Percentiles rank a stretch among this genome's conserved stretches.
These are phyloP conservation scores for Lodderomyces metapsilosis DNA, from an alignment of 1,139 yeast species.

Conservation along the genomic window DNA sequence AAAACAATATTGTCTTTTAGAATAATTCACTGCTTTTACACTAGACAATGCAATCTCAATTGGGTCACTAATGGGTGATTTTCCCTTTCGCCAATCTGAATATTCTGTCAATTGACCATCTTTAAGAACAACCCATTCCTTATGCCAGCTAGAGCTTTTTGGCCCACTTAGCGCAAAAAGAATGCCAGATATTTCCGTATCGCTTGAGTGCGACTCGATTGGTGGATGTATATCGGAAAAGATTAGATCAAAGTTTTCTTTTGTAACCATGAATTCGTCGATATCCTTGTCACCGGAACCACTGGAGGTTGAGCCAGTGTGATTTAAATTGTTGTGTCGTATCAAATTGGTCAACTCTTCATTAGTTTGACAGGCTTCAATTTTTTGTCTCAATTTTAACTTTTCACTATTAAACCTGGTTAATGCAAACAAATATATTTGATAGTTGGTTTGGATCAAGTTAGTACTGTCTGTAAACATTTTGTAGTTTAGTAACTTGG, in stretches of 20 bases:
- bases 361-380: conserved; percentile 41
- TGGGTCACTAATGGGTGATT: conserved; percentile 63
- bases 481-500: conserved; percentile 20
- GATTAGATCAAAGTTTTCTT: conserved; percentile 33
- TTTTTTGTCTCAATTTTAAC: conserved; percentile 42
- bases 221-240: conserved; percentile 20
- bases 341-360: conserved; percentile 41
- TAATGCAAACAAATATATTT: conserved; percentile 33
- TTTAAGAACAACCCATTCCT: conserved; percentile 79
- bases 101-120: conserved; percentile 70
- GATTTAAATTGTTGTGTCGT: conserved; percentile 28
- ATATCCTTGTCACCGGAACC: conserved; percentile 12
- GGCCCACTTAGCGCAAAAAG: conserved; percentile 70
- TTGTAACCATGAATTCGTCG: conserved; percentile 22
- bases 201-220: conserved; percentile 15
- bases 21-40: conserved; percentile 52
- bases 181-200: conserved; percentile 49
- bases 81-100: conserved; percentile 79
- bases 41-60: conserved; percentile 72
- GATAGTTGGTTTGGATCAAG: conserved; percentile 26
- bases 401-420: conserved; percentile 45
- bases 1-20: conserved; percentile 60
- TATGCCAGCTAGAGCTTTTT: conserved; percentile 84
- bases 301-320: conserved; percentile 1
- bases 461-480: conserved; percentile 23